Percentiles rank a stretch among this genome's conserved stretches.
Conservation (phyloP, 192 early-diverging fungal genomes). For the Coemansia interrupta region DNA sequence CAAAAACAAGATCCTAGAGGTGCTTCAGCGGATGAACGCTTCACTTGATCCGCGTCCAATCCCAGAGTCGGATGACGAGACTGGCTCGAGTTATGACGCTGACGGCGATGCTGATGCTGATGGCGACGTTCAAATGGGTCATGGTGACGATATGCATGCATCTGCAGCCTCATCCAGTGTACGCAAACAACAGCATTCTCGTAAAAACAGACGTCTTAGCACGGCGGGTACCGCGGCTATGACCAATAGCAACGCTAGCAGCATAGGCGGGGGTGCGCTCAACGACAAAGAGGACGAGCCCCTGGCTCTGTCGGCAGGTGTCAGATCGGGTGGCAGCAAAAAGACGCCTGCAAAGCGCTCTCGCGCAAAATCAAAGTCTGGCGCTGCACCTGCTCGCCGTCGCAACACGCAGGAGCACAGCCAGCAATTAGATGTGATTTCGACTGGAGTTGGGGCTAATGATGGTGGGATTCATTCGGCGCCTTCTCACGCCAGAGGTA, state of each 20-base stretch:
- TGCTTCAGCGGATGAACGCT: conserved; percentile 28
- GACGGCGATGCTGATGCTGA: conserved; percentile 13
- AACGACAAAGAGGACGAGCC: conserved; percentile 3
- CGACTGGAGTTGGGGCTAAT: background rate
- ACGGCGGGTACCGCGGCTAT: background rate
- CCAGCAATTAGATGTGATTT: no score
- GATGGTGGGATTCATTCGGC: conserved; percentile 36
- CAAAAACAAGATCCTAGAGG: conserved; percentile 26
- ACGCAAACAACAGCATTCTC: background rate
- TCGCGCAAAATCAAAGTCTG: conserved; percentile 20
- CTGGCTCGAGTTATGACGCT: conserved; percentile 10
- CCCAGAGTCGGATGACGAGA: conserved; percentile 12
- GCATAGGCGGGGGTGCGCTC: background rate
- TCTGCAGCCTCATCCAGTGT: no score
- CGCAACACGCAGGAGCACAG: background rate
- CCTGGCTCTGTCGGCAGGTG: background rate
- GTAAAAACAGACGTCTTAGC: background rate
- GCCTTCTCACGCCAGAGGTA: conserved; percentile 12
- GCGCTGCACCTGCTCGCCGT: background rate
- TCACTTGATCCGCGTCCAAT: conserved; percentile 49
- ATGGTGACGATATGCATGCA: background rate
- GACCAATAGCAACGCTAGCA: background rate
- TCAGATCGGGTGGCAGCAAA: conserved; percentile 1
- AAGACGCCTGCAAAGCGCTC: conserved; percentile 18
- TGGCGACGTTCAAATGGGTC: background rate